Percentiles rank a stretch among this genome's conserved stretches.
These are phyloP conservation scores for Tuber magnatum DNA, from an alignment of 495 filamentous ascomycete species.

Conservation along the genomic window DNA sequence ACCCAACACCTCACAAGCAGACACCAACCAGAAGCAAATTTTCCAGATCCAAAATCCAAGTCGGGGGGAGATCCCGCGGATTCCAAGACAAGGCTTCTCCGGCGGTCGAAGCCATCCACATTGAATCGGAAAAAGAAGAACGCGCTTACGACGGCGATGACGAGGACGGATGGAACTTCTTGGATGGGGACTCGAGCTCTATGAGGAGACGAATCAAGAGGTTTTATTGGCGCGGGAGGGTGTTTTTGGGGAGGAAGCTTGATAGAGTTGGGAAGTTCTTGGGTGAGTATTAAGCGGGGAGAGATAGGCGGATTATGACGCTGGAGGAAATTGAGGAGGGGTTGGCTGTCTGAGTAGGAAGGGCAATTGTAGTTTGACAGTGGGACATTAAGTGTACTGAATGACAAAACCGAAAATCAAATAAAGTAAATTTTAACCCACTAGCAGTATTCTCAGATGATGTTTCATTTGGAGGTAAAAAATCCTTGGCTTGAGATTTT, in stretches of 20 bases:
- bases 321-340: neutral
- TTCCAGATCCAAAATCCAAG: too few species aligned
- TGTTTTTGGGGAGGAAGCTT: neutral
- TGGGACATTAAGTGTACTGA: neutral
- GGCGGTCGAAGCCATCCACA: neutral
- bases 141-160: neutral
- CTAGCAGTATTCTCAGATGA: too few species aligned
- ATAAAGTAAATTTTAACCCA: too few species aligned
- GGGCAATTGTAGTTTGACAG: neutral
- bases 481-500: too few species aligned
- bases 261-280: neutral
- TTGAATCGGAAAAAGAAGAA: neutral
- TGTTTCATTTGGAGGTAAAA: too few species aligned
- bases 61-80: neutral
- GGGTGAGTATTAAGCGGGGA: neutral
- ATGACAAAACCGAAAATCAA: too few species aligned
- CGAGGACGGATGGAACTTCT: neutral
- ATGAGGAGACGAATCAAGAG: neutral
- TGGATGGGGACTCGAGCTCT: neutral
- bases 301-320: neutral
- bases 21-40: neutral
- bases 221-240: neutral
- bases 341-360: neutral
- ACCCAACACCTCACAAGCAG: neutral
- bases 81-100: neutral